phyloP scores from a whole-genome alignment of 2,329 filamentous ascomycete genomes.

The Tothia fuscella region DNA sequence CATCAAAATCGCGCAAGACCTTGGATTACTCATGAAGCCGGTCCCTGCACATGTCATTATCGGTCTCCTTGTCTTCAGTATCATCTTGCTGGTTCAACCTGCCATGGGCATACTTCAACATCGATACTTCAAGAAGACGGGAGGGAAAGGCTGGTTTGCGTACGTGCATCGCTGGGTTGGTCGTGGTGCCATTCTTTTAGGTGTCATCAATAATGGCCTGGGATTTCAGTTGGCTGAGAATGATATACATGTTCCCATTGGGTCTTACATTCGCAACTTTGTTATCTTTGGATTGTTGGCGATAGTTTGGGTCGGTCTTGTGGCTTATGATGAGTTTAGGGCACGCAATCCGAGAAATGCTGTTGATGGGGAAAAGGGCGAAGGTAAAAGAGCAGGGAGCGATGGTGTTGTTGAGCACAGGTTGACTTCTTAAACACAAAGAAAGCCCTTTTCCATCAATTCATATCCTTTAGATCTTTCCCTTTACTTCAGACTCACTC shows the following conservation, averaged over 20 bases:
- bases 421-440: too few species aligned
- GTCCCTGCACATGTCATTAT: too few species aligned
- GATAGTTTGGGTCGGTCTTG: not conserved
- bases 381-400: too few species aligned
- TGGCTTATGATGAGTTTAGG: not conserved
- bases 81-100: constrained; percentile 7
- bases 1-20: constrained; percentile 3
- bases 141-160: constrained; percentile 9
- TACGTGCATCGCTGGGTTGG: constrained; percentile 12
- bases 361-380: too few species aligned
- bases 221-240: constrained; percentile 11
- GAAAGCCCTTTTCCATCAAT: too few species aligned
- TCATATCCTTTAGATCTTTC: too few species aligned
- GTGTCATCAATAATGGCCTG: constrained; percentile 11
- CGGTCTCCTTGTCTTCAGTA: not conserved
- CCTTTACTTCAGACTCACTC: too few species aligned
- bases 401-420: too few species aligned
- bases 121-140: constrained; percentile 10
- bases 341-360: too few species aligned
- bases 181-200: constrained; percentile 10
- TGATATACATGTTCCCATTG: constrained; percentile 5
- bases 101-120: constrained; percentile 11
- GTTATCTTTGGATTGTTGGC: not conserved
- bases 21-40: not conserved
- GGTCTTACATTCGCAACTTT: constrained; percentile 9